A percentile compares a stretch with the other conserved stretches of the same genome.
phyloP scores from a whole-genome alignment of 2,329 filamentous ascomycete species.

The Alternaria triticimaculans region DNA sequence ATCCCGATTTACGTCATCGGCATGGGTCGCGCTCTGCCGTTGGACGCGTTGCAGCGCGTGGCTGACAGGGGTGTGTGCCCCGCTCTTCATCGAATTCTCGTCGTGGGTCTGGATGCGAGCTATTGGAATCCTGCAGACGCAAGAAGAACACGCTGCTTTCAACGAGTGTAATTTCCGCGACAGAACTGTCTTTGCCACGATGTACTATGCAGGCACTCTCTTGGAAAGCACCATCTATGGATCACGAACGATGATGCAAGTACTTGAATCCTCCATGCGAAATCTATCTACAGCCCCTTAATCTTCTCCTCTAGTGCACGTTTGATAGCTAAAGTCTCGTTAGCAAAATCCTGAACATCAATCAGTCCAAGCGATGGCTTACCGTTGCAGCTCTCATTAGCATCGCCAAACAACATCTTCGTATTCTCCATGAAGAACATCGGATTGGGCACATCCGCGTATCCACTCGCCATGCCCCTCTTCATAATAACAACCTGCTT shows the following conservation, averaged over 20 bases:
- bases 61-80: constrained; percentile 13
- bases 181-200: neutral
- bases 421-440: constrained; percentile 93
- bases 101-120: neutral
- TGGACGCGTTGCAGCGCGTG: constrained; percentile 6
- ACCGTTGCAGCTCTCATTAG: constrained; percentile 80
- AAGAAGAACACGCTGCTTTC: too few relatives aligned
- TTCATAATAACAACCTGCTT: constrained; percentile 96
- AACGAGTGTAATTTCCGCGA: neutral
- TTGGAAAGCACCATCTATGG: neutral
- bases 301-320: constrained; percentile 46
- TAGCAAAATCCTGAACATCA: constrained; percentile 8
- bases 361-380: constrained; percentile 11
- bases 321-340: constrained; percentile 42
- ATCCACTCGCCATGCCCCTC: constrained; percentile 85
- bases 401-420: constrained; percentile 92
- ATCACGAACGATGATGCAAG: neutral
- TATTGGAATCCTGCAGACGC: neutral
- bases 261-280: neutral
- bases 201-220: neutral
- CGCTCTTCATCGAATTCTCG: neutral
- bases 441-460: constrained; percentile 89
- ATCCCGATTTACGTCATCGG: constrained; percentile 27
- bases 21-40: constrained; percentile 2
- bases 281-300: constrained; percentile 29